These are phyloP conservation scores for Pseudogymnoascus sp. DNA, from an alignment of 2,329 filamentous ascomycete genomes.

Conservation along the genomic window DNA sequence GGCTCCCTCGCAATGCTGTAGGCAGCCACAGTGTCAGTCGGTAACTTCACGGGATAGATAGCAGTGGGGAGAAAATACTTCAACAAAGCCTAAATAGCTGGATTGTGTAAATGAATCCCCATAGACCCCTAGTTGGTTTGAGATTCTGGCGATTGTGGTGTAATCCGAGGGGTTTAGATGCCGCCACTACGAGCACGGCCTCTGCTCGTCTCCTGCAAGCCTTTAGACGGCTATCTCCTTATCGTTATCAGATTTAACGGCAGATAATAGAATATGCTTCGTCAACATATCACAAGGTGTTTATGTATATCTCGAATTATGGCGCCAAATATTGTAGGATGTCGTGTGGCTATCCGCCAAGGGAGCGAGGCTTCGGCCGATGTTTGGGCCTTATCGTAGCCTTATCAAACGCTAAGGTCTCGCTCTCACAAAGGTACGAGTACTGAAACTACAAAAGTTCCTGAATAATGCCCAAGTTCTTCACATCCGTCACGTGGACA, in stretches of 20 bases:
- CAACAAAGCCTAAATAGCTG: neutral
- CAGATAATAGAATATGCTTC: neutral
- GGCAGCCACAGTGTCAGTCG: neutral
- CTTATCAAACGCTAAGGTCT: conserved; percentile 1
- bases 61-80: neutral
- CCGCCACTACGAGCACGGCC: neutral
- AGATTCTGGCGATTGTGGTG: neutral
- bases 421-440: neutral
- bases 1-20: neutral
- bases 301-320: neutral
- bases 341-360: conserved; percentile 5
- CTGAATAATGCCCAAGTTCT: neutral
- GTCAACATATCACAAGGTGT: neutral
- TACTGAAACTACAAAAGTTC: neutral
- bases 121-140: conserved; percentile 1
- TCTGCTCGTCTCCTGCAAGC: neutral
- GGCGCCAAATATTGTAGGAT: neutral
- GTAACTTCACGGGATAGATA: neutral
- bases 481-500: neutral
- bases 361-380: neutral
- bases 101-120: neutral
- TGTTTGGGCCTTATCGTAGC: conserved; percentile 7
- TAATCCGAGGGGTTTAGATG: neutral
- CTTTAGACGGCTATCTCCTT: neutral
- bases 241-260: neutral